A percentile compares a stretch with the other conserved stretches of the same genome.
phyloP scores from a whole-genome alignment of 345 rosid species.

The Cardamine resedifolia region DNA sequence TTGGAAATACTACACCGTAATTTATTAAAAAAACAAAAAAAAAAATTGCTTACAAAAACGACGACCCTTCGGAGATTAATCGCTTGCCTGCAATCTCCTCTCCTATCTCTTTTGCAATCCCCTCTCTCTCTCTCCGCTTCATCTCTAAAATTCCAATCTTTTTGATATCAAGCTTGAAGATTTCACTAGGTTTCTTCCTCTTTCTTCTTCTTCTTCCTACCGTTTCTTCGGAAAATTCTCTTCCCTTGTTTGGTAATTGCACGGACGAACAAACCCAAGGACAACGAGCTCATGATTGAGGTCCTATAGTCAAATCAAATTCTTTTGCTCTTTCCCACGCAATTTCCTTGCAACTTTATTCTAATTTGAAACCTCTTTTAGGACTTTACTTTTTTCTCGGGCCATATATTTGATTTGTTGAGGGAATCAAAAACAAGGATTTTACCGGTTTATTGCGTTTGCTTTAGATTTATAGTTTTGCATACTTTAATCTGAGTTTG shows the following conservation, averaged over 20 bases:
- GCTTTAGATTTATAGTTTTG: neutral
- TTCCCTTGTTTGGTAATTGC: neutral
- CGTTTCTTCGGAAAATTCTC: neutral
- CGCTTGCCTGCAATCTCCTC: constrained; percentile 28
- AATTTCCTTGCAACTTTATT: neutral
- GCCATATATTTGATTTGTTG: neutral
- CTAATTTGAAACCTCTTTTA: neutral
- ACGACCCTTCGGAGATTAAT: constrained; percentile 17
- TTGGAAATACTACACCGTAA: neutral
- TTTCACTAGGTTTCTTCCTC: constrained; percentile 1
- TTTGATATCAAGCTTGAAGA: neutral
- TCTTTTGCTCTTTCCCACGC: neutral
- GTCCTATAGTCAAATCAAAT: no score
- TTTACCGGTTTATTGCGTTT: neutral
- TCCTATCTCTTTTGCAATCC: constrained; percentile 18
- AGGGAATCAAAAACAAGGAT: neutral
- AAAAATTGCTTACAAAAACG: neutral
- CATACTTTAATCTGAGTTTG: neutral
- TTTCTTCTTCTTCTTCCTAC: neutral
- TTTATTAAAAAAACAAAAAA: no score
- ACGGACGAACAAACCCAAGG: constrained; percentile 19
- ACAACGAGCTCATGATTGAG: constrained; percentile 39
- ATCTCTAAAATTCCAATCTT: constrained; percentile 12
- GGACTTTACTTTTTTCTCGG: neutral
- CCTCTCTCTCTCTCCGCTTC: constrained; percentile 34